Evolutionary conservation across 257 asterid species (phyloP), one percentile per base, ranked within the genome.

Genomic region (Solanum sparsipilum): DNA sequence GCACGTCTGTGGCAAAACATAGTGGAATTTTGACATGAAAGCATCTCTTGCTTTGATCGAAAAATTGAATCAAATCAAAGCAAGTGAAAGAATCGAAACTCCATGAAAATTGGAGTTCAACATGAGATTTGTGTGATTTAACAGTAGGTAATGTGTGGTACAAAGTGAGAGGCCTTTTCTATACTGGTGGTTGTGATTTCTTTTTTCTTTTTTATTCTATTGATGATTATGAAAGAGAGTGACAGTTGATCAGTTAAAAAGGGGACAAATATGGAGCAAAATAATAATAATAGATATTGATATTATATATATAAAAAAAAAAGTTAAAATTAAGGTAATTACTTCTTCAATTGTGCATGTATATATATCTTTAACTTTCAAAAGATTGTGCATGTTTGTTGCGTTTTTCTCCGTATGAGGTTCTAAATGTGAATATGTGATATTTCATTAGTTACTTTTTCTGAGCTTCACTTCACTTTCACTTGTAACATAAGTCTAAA

Each of bases 1-100:
- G 92, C 83, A 70, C 93, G 70, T 90, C 84, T 91, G 41, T 92
- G 89, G 87, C 88, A 41, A 34, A 93, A 88, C 98, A 93, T 92
- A 70, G 90, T 82, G 85, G 95, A 90, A 44, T 90, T 75, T 63
- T 86, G 95, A 91, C 94, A 87, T 88, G 95, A 89, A 88, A 87
- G 88, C 94, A 93, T 93, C 39, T 71, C 90, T 74, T 12, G 7
- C 38, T 84, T 38, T 23, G n/a, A 56, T 56, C n/a, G 41, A 65
- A n/a, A 65, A n/a, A 38, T 31, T 10, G 39, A 38, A 39, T 67
- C 21, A 34, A 76, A 58, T 48, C 44, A 31, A 84, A 20, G 15
- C 35, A 58, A 58, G 11, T 56, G 35, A 32, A 29, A 83, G 76
- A 35, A 84, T 63, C 36, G 1, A 60, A n/a, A 84, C 60, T 84